These are phyloP conservation scores for Prunus mume DNA, from an alignment of 306 rosid genomes.

Conservation along the genomic window DNA sequence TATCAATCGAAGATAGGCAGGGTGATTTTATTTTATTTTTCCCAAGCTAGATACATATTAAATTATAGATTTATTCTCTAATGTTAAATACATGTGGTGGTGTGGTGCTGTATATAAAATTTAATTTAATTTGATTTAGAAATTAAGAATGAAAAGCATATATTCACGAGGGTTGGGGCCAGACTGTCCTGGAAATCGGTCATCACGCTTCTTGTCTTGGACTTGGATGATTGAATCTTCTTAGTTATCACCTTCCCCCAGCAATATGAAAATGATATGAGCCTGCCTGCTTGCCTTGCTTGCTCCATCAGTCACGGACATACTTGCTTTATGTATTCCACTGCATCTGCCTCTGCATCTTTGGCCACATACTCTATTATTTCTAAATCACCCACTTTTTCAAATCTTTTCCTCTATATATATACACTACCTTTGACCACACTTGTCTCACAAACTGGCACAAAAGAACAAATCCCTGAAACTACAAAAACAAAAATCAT, in stretches of 20 bases:
- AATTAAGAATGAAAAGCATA: not conserved
- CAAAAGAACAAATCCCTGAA: not conserved
- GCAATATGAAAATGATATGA: not conserved
- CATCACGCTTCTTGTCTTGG: slow-evolving; percentile 19
- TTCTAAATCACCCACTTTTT: not conserved
- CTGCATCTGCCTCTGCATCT: not conserved
- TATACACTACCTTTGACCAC: not conserved
- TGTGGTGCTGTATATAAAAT: too few relatives aligned
- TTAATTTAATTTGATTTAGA: too few relatives aligned
- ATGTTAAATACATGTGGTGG: too few relatives aligned
- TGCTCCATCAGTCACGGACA: slow-evolving; percentile 14
- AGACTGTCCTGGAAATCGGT: slow-evolving; percentile 14
- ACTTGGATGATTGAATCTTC: not conserved
- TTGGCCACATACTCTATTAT: not conserved
- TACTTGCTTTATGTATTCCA: not conserved
- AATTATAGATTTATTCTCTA: too few relatives aligned
- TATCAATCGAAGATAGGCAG: too few relatives aligned
- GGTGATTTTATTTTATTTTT: too few relatives aligned
- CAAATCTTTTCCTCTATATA: not conserved
- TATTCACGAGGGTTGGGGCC: not conserved
- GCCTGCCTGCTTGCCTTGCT: not conserved
- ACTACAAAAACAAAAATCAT: not conserved
- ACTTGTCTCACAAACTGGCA: not conserved
- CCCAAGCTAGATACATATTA: too few relatives aligned
- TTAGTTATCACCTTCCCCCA: not conserved